These are phyloP conservation scores for Aphanocladium album DNA, from an alignment of 2,329 filamentous ascomycete species.

Conservation along the genomic window DNA sequence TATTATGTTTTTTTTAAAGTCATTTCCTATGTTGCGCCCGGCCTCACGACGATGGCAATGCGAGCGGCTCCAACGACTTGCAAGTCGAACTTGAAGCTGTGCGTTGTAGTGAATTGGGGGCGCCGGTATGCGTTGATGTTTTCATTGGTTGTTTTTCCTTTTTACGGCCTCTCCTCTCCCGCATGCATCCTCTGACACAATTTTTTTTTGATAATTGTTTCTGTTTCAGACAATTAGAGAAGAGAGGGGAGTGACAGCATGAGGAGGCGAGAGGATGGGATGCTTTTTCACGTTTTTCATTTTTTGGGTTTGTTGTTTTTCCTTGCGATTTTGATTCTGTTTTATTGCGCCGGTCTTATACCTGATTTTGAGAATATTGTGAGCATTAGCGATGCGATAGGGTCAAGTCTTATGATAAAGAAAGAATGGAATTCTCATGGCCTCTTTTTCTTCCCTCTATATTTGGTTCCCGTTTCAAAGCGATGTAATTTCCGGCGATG, in stretches of 20 bases:
- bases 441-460: neutral
- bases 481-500: neutral
- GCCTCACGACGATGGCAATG: neutral
- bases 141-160: slow-evolving; percentile 9
- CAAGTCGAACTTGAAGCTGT: neutral
- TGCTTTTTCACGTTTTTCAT: slow-evolving; percentile 13
- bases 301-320: neutral
- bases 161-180: slow-evolving; percentile 3
- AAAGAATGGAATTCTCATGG: slow-evolving; percentile 5
- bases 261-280: slow-evolving; percentile 11
- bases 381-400: slow-evolving; percentile 15
- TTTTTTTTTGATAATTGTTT: slow-evolving; percentile 9
- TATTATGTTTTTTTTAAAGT: slow-evolving; percentile 10
- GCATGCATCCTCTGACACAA: neutral
- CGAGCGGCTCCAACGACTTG: neutral
- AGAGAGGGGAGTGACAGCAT: slow-evolving; percentile 12
- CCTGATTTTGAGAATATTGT: slow-evolving; percentile 14
- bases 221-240: slow-evolving; percentile 12
- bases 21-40: slow-evolving; percentile 7
- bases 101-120: neutral
- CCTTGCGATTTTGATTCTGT: slow-evolving; percentile 1
- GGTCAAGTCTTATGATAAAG: slow-evolving; percentile 13
- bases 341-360: slow-evolving; percentile 6
- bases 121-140: neutral
- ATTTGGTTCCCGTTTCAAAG: neutral